Conservation (phyloP, 2,329 filamentous ascomycete species). For the Cadophora sp. region DNA sequence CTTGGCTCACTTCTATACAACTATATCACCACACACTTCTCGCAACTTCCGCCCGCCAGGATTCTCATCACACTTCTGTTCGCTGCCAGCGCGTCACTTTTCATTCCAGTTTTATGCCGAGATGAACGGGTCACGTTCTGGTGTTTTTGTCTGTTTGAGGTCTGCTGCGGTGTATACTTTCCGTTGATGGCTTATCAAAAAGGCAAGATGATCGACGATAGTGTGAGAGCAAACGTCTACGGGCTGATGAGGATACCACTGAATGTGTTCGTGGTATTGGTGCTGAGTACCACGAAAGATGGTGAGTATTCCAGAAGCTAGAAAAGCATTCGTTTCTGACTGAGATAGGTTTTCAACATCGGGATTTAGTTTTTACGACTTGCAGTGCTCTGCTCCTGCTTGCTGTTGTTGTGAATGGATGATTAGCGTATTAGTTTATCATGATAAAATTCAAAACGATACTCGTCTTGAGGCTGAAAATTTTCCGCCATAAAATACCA, state of each 20-base stretch:
- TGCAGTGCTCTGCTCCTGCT: slow-evolving; percentile 6
- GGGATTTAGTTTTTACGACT: not conserved
- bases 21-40: slow-evolving; percentile 21
- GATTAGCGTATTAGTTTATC: not conserved
- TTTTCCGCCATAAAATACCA: no score
- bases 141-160: slow-evolving; percentile 63
- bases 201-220: slow-evolving; percentile 58
- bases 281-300: slow-evolving; percentile 53
- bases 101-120: slow-evolving; percentile 51
- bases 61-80: slow-evolving; percentile 49
- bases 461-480: not conserved
- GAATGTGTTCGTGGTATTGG: slow-evolving; percentile 60
- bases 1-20: slow-evolving; percentile 62
- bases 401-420: not conserved
- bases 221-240: slow-evolving; percentile 59
- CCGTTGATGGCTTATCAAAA: slow-evolving; percentile 62
- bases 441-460: not conserved
- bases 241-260: slow-evolving; percentile 62
- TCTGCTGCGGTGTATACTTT: slow-evolving; percentile 62
- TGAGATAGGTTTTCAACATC: not conserved
- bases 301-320: slow-evolving; percentile 35
- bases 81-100: slow-evolving; percentile 47
- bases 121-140: slow-evolving; percentile 56
- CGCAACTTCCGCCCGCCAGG: slow-evolving; percentile 25
- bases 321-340: not conserved